Evolutionary conservation across 768 basidiomycete species (phyloP), one percentile per base, ranked within the genome.

Genomic region (Dioszegia hungarica): DNA sequence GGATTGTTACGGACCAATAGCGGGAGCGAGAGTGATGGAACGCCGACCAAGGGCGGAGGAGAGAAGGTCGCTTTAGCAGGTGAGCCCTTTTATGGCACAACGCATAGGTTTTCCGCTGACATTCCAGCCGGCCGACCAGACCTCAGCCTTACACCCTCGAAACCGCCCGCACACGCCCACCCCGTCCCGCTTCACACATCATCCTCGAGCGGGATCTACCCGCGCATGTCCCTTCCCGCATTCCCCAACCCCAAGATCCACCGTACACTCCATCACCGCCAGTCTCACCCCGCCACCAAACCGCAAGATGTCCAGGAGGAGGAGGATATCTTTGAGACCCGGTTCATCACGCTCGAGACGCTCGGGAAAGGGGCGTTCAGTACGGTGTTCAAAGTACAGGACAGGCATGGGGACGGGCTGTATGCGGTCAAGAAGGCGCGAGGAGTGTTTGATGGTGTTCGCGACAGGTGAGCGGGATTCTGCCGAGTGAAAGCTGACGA

Each of bases 401-500:
- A 76, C 68, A 87, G 89, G 78, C 40, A 59, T 46, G 70, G 72
- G 2, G 71, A 71, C 5, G 69, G 61, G 39, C 77, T 89, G 22
- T 93, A 82, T 75, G 94, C 94, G 3, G 85, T 98, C 68, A 99
- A 99, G 81, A 87, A 87, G 75, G 93, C 88, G 39, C 91, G 92
- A 79, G 72, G 72, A 9, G 82, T 84, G 37, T 92, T 94, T 66
- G 89, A 91, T 71, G 94, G 94, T 36, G 83, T 83, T 40, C 86
- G 87, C 75, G 93, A 95, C 78, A 82, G 93, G 90, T 93, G 74
- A 71, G 84, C 78, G 17, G 28, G 2, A n/a, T 29, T 22, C 27
- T 49, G 24, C 10, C 8, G 28, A 10, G 41, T 17, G 19, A 5
- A 51, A 27, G 49, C 49, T 51, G 22, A 51, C 17, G 19, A 14